Evolutionary conservation across 306 rosid species (phyloP).

Genomic region (Quercus alba): DNA sequence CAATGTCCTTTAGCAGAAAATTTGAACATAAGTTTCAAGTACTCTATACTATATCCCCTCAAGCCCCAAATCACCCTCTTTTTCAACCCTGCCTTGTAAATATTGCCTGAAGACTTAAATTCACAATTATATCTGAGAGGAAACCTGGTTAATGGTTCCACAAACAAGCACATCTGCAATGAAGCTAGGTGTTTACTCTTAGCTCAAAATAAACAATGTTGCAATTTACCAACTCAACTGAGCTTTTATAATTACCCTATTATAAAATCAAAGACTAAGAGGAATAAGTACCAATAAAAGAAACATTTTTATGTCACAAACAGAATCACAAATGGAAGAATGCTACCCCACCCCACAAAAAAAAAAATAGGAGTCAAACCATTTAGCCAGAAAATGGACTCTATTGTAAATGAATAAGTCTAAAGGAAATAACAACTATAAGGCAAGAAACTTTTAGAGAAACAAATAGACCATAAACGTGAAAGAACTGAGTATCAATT

Average conservation of each 20-base stretch:
- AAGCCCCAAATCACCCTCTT: neutral
- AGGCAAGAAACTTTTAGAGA: neutral
- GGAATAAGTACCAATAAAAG: neutral
- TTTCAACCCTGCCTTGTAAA: neutral
- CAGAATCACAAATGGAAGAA: neutral
- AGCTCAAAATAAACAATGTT: neutral
- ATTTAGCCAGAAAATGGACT: neutral
- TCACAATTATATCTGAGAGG: neutral
- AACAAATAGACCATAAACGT: neutral
- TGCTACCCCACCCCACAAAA: neutral
- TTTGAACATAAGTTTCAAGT: neutral
- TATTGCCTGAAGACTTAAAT: neutral
- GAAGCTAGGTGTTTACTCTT: neutral
- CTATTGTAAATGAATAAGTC: too few relatives aligned
- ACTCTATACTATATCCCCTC: neutral
- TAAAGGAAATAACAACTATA: neutral
- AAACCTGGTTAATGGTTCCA: neutral
- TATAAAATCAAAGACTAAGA: neutral
- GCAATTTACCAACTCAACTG: neutral
- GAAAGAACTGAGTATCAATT: neutral
- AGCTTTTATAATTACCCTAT: neutral
- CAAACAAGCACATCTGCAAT: neutral
- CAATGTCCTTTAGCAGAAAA: neutral
- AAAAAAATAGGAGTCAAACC: neutral
- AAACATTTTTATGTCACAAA: neutral